A percentile compares a stretch with the other conserved stretches of the same genome.
These are phyloP conservation scores for Solanum stenotomum DNA, from an alignment of 257 asterid genomes.

Conservation along the genomic window DNA sequence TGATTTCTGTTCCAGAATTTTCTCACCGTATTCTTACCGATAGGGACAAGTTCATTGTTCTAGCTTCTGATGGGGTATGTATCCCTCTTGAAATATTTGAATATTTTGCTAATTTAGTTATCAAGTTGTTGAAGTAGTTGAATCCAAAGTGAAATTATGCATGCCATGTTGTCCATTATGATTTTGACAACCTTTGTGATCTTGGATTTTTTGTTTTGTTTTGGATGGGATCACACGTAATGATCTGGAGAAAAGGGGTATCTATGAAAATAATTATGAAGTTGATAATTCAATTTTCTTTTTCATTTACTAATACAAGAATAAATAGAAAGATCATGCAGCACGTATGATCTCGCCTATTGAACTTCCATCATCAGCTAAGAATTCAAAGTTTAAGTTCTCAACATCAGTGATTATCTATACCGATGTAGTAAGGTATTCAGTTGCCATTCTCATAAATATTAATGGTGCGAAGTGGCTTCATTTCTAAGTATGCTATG, in stretches of 20 bases:
- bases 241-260: background rate
- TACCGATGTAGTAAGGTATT: background rate
- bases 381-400: background rate
- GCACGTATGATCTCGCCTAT: background rate
- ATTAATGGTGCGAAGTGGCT: background rate
- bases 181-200: background rate
- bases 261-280: background rate
- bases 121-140: background rate
- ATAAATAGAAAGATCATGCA: background rate
- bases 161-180: background rate
- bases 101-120: background rate
- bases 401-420: background rate
- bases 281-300: background rate
- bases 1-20: constrained; percentile 90
- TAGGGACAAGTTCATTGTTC: constrained; percentile 73
- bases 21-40: constrained; percentile 67
- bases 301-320: background rate
- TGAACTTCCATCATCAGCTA: background rate
- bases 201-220: background rate
- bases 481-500: background rate
- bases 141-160: background rate
- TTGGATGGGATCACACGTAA: background rate
- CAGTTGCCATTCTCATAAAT: background rate
- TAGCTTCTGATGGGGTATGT: constrained; percentile 99
- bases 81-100: background rate